Base-by-base conservation (phyloP, 2,329 filamentous ascomycete genomes). In the Ophiosphaerella herpotricha region DNA sequence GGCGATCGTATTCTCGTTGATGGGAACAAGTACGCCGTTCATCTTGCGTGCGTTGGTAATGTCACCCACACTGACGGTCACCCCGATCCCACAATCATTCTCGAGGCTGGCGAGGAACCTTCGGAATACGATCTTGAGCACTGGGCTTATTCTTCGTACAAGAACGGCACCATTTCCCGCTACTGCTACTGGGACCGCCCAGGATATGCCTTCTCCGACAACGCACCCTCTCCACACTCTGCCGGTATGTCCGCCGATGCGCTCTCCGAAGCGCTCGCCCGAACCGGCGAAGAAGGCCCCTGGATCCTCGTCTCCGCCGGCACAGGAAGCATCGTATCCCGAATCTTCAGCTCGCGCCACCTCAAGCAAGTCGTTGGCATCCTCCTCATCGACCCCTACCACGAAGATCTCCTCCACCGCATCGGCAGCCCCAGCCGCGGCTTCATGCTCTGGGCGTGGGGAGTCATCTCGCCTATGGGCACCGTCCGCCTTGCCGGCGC, bases 101-200 rank as follows among this genome's bases (percentile, higher is more conserved):
- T 97, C 3, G 93, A 97, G 70, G 90, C 86, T 2, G 92, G 90
- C 14, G 90, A 95, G 64, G 78, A 83, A 18, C 86, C 93, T 0
- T 86, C 91, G 13, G 91, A 96, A 70, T 78, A 89, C 61, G 85
- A 87, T 6, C 80, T 99, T 47, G 88, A 91, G 76, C 82, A 86
- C 46, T 90, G 96, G 76, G 89, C 91, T 9, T 85, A 91, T 51
- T 80, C 85, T 47, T 86, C 89, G 1, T 79, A 91, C 57, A 80
- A 85, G 57, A 94, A 94, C 63, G 90, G 90, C 34, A 89, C 88
- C 39, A 94, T 99, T 62, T 78, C 80, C 48, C 86, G 93, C 52
- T 97, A 96, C 77, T 99, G 94, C 80, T 97, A 96, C 74, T 92
- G 90, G 70, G 94, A 99, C 70, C 88, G 94, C 18, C 94, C 94